Evolutionary conservation across 176 grass and related monocot genomes (phyloP), one percentile per base, ranked within the genome.

Genomic region (Lolium multiflorum): DNA sequence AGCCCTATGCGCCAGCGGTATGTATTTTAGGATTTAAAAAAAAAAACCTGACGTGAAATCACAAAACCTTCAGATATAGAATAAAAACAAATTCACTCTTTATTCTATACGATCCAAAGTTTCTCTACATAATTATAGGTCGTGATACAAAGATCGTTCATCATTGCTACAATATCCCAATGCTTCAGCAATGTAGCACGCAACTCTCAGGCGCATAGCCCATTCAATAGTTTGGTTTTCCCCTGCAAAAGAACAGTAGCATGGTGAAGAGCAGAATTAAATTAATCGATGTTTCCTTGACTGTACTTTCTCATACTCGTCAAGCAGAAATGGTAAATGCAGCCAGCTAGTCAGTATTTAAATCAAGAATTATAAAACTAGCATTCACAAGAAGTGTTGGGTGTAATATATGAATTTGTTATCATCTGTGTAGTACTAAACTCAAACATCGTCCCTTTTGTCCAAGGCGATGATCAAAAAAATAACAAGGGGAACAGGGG

Each of bases 151-250:
- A 80, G 92, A 87, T 11, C 90, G 66, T 48, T 92, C 92, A 76
- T 94, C 73, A 18, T 44, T 88, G 64, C 94, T 92, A 70, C 94
- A 96, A 63, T 96, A 94, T 38, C 96, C 97, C 89, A 96, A 78
- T 80, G 97, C 97, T 89, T 96, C 89, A 5, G 94, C 92, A 88
- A 99, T 96, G 74, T 91, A 94, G 77, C 79, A 85, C 28, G 92
- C 94, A 86, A 96, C 97, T 71, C 97, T 91, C 31, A 99, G 71
- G 39, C 97, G 94, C 97, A 96, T 96, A 49, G 97, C 92, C 97
- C 97, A 99, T 89, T 92, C 94, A 73, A 99, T 93, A 79, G 90
- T 89, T 89, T 94, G 90, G 50, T 89, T 94, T 87, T 99, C 97
- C 97, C 97, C 97, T 99, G 88, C 71, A 66, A 6, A 90, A 86